Base-by-base conservation (phyloP, 179 eudicot genomes). In the Sideroxylon spinosum region DNA sequence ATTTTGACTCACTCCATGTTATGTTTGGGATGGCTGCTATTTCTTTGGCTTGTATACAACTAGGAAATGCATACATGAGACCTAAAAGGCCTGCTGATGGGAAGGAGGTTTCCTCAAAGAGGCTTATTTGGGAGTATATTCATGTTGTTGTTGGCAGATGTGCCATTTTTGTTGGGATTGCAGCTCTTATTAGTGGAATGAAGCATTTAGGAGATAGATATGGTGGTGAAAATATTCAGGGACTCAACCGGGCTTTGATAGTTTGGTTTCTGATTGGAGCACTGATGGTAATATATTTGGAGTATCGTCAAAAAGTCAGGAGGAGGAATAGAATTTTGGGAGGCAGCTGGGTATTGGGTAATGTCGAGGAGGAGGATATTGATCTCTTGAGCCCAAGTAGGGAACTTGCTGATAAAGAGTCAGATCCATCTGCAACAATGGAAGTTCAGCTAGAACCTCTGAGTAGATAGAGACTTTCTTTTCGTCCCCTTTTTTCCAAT, bases 361-460 rank as follows among this genome's bases (percentile, higher is more conserved):
- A 91, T 74, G 79, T 76, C 9, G 97, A 93, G 67, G 98, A 95
- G 62, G 98, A 95, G 84, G 93, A 92, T 79, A 76, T 76, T n/a
- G 97, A 93, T 83, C 92, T 95, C n/a, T 85, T 95, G 83, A 84
- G 86, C 66, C 89, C 88, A 53, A 83, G 79, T 67, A 78, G 87
- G 68, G 64, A 78, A 48, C 56, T 74, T 75, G 73, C 78, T 1
- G 91, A 86, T 28, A 90, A 93, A 85, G 92, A 89, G 76, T 80
- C 89, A 16, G 84, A 63, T 77, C 67, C 83, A 53, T 84, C 97
- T 14, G 89, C 80, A 19, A 79, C 87, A 82, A 89, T 87, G 92
- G 98, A 93, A 86, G 85, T 95, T 86, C 98, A 95, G 78, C 82
- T 95, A 76, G 98, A 93, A 87, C 93, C 98, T 46, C 60, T 95